Base-by-base conservation (phyloP, 257 asterid species). In the Penstemon davidsonii region DNA sequence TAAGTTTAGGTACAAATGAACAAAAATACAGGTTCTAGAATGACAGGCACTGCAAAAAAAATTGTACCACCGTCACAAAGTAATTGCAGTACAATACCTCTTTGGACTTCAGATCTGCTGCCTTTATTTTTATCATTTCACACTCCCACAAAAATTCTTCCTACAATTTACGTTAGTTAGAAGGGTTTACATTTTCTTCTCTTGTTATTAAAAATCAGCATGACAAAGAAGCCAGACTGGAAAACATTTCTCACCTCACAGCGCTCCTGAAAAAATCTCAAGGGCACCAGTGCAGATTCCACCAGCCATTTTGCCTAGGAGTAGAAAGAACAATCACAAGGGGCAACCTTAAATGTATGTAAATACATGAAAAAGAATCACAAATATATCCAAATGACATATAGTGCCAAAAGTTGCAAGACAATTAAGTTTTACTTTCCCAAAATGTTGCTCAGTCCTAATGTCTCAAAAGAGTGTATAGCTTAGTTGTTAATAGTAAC, bases 141-240 rank as follows among this genome's bases (percentile, higher is more conserved):
- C 90, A 79, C 76, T 91, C 96, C 96, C 91, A 88, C 88, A 94
- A 80, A 79, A 91, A 94, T 36, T 94, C 99, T 78, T 94, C 99
- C 99, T 94, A 70, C 66, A 81, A 64, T 55, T 50, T 25, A 25
- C 50, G 68, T 64, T 60, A 71, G 70, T 67, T n/a, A 33, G 12
- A 59, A 63, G 67, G 70, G 47, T 3, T 54, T 75, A 64, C 77
- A 54, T 46, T 70, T 67, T 57, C 51, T 63, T 44, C 62, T 43
- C 59, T 8, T 41, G 36, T 25, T 56, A 67, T 43, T 25, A 13
- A 38, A 56, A 52, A 51, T 67, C 36, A 38, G 43, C 13, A 52
- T 39, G 61, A 12, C 53, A 62, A 43, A 70, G 60, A 66, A 56
- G 61, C 12, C 57, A 62, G 64, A 58, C 51, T 38, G 41, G 38